A percentile compares a stretch with the other conserved stretches of the same genome.
Evolutionary conservation across 2,329 filamentous ascomycete species (phyloP).

Genomic region (Pseudogymnoascus sp.): DNA sequence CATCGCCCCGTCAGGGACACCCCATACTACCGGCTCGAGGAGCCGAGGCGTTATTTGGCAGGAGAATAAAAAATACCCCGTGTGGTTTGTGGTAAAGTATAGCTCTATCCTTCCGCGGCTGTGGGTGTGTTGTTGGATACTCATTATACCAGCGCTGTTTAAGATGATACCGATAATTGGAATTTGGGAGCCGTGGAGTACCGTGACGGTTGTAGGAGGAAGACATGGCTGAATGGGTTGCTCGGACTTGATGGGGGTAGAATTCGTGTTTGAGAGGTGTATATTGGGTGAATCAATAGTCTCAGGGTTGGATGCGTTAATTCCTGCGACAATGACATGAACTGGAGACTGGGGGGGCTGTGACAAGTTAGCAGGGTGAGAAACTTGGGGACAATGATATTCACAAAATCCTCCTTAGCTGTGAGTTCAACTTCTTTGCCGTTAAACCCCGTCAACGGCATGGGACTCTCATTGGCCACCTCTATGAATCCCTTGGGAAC

Average conservation of each 20-base stretch:
- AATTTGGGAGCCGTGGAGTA: not conserved
- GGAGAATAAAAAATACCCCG: not conserved
- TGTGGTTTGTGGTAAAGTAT: not conserved
- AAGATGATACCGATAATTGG: not conserved
- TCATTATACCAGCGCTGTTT: not conserved
- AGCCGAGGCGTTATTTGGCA: not conserved
- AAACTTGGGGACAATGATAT: not conserved
- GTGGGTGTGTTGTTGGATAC: not conserved
- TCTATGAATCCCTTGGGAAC: not conserved
- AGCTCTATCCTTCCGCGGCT: not conserved
- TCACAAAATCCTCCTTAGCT: not conserved
- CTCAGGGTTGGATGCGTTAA: conserved; percentile 10
- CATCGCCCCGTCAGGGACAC: not conserved
- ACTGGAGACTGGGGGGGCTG: not conserved
- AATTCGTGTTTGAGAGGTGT: not conserved
- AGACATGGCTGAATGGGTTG: not conserved
- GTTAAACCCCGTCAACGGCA: not conserved
- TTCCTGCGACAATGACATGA: conserved; percentile 13
- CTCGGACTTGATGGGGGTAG: not conserved
- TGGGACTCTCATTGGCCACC: not conserved
- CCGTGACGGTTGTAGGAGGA: not conserved
- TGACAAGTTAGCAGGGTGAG: not conserved
- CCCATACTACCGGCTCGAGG: not conserved
- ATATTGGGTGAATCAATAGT: not conserved
- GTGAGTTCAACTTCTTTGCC: not conserved